These are phyloP conservation scores for Naumovozyma baii DNA, from an alignment of 805 yeast genomes.

Conservation along the genomic window DNA sequence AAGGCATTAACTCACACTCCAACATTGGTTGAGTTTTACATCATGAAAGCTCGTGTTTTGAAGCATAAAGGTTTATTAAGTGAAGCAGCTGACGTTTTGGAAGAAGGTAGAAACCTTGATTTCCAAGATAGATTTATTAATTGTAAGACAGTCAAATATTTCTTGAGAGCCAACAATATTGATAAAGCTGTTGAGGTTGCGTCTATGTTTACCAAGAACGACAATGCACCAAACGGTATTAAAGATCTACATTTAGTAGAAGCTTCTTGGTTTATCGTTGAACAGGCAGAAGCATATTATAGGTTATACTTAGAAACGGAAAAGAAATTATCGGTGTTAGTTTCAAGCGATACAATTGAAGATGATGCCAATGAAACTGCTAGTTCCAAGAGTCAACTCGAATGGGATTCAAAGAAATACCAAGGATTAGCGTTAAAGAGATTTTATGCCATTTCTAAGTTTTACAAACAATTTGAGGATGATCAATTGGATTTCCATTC, in stretches of 20 bases:
- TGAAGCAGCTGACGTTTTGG: constrained; percentile 58
- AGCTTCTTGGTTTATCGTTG: constrained; percentile 80
- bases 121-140: constrained; percentile 88
- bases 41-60: constrained; percentile 69
- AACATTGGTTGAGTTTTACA: constrained; percentile 71
- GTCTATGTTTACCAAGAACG: constrained; percentile 78
- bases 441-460: constrained; percentile 52
- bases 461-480: constrained; percentile 59
- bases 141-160: constrained; percentile 77
- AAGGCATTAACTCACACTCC: constrained; percentile 66
- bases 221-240: constrained; percentile 70
- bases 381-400: constrained; percentile 29
- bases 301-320: constrained; percentile 41
- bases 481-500: constrained; percentile 95
- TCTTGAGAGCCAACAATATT: constrained; percentile 61
- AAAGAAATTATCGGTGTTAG: constrained; percentile 10
- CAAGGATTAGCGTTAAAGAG: constrained; percentile 76
- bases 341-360: constrained; percentile 12
- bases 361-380: constrained; percentile 20
- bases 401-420: constrained; percentile 38
- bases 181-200: constrained; percentile 67
- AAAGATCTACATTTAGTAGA: constrained; percentile 83
- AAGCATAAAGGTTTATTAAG: constrained; percentile 57
- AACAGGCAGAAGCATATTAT: constrained; percentile 73
- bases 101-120: constrained; percentile 65